Evolutionary conservation across 495 filamentous ascomycete genomes (phyloP).

Genomic region (Venustampulla echinocandica): DNA sequence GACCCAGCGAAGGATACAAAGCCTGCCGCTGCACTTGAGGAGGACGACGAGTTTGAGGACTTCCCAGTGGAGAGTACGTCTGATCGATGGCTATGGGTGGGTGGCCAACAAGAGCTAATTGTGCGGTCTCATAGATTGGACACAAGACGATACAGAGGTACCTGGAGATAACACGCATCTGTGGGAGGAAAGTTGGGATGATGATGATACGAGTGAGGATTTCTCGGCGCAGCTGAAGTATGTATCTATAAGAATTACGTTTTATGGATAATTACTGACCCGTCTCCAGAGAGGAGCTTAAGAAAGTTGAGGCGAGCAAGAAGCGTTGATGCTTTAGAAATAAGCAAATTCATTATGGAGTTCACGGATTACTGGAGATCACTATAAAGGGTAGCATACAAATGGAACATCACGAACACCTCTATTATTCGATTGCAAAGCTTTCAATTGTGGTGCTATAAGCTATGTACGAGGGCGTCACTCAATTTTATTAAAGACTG

Average conservation of each 20-base stretch:
- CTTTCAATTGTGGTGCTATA: slow-evolving; percentile 14
- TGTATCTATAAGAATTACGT: slow-evolving; percentile 25
- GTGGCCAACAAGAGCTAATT: slow-evolving; percentile 7
- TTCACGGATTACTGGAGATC: slow-evolving; percentile 16
- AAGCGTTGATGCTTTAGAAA: slow-evolving; percentile 33
- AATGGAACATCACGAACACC: slow-evolving; percentile 16
- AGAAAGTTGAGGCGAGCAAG: slow-evolving; percentile 77
- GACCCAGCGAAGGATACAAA: slow-evolving; percentile 29
- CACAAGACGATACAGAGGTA: slow-evolving; percentile 75
- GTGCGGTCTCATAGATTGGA: slow-evolving; percentile 61
- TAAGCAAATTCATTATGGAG: slow-evolving; percentile 18
- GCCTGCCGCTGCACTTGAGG: slow-evolving; percentile 61
- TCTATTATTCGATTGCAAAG: slow-evolving; percentile 7
- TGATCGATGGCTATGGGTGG: slow-evolving; percentile 1
- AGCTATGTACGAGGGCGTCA: slow-evolving; percentile 13
- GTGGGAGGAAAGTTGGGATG: slow-evolving; percentile 99
- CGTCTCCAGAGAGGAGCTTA: slow-evolving; percentile 72
- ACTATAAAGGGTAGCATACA: slow-evolving; percentile 22
- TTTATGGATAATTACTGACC: slow-evolving; percentile 2
- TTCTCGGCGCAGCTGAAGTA: slow-evolving; percentile 95
- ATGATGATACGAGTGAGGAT: slow-evolving; percentile 94
- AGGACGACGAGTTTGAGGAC: slow-evolving; percentile 98
- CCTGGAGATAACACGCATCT: slow-evolving; percentile 67
- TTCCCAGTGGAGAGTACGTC: slow-evolving; percentile 87
- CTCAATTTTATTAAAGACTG: slow-evolving; percentile 22